A percentile compares a stretch with the other conserved stretches of the same genome.
Evolutionary conservation across 2,329 filamentous ascomycete species (phyloP).

Genomic region (Fusarium incarnatum): DNA sequence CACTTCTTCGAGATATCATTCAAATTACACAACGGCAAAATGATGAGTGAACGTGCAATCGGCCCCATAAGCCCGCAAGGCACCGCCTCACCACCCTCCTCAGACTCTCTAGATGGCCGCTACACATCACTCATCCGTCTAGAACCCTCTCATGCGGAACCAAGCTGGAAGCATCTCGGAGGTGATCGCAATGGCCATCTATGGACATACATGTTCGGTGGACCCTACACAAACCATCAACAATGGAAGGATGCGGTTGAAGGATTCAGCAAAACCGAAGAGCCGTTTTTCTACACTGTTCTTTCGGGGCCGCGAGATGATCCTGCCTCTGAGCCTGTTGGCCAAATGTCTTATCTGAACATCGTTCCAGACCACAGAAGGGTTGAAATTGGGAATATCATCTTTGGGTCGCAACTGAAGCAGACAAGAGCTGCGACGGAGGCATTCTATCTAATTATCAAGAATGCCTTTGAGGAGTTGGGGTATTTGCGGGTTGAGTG

Average conservation of each 20-base stretch:
- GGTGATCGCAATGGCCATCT: slow-evolving; percentile 47
- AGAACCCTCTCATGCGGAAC: slow-evolving; percentile 41
- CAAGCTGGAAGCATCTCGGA: slow-evolving; percentile 50
- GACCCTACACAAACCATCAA: slow-evolving; percentile 35
- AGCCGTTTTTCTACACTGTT: slow-evolving; percentile 60
- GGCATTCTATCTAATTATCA: slow-evolving; percentile 66
- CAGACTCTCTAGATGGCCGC: slow-evolving; percentile 44
- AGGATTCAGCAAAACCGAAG: slow-evolving; percentile 44
- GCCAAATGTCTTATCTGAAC: slow-evolving; percentile 58
- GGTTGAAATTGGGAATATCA: slow-evolving; percentile 68
- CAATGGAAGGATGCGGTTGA: slow-evolving; percentile 38
- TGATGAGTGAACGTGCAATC: slow-evolving; percentile 29
- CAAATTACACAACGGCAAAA: neutral
- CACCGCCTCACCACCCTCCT: slow-evolving; percentile 33
- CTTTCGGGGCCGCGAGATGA: slow-evolving; percentile 49
- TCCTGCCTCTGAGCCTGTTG: slow-evolving; percentile 52
- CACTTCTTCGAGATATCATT: neutral
- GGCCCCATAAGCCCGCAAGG: slow-evolving; percentile 37
- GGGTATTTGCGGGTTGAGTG: slow-evolving; percentile 70
- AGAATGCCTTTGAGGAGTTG: slow-evolving; percentile 63
- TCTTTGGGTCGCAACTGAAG: slow-evolving; percentile 63
- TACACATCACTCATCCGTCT: slow-evolving; percentile 50
- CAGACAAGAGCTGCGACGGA: slow-evolving; percentile 69
- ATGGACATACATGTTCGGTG: slow-evolving; percentile 52
- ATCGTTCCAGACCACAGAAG: slow-evolving; percentile 60